A percentile compares a stretch with the other conserved stretches of the same genome.
Conservation (phyloP, 352 stramenopile genomes). For the Thalassiosira exigua region DNA sequence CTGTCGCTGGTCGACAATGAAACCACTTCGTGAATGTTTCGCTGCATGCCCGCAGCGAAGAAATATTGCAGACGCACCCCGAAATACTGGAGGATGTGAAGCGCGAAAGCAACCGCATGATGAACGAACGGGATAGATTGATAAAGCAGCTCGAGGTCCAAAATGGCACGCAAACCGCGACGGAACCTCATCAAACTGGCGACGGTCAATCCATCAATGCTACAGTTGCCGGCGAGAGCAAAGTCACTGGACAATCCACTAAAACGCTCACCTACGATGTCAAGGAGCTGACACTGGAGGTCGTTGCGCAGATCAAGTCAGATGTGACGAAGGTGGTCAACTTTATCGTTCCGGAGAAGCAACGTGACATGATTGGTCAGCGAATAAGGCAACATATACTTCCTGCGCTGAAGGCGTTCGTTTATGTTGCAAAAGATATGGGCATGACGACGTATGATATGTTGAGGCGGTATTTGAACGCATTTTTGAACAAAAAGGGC, state of each 20-base stretch:
- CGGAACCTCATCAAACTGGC: not conserved
- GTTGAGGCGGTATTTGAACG: slow-evolving; percentile 30
- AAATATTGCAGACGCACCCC: slow-evolving; percentile 70
- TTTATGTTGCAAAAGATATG: slow-evolving; percentile 37
- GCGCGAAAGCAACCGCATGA: slow-evolving; percentile 68
- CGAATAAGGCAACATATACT: slow-evolving; percentile 26
- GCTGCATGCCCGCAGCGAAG: no score
- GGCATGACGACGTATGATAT: slow-evolving; percentile 29
- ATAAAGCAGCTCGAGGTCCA: slow-evolving; percentile 45
- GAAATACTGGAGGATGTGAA: slow-evolving; percentile 74
- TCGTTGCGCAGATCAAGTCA: slow-evolving; percentile 44
- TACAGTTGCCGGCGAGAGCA: not conserved
- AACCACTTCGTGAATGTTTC: no score
- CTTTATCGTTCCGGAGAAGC: slow-evolving; percentile 32
- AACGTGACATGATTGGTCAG: slow-evolving; percentile 17
- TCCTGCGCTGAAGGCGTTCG: slow-evolving; percentile 26
- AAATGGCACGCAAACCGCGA: slow-evolving; percentile 6
- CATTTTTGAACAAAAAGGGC: slow-evolving; percentile 32
- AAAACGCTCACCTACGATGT: slow-evolving; percentile 27
- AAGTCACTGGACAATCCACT: not conserved
- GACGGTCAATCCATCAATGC: not conserved
- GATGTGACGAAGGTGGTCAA: slow-evolving; percentile 43
- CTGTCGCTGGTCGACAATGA: no score
- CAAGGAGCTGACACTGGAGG: slow-evolving; percentile 44
- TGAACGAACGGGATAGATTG: slow-evolving; percentile 59